Evolutionary conservation across 2,329 filamentous ascomycete genomes (phyloP).

Genomic region (Colletotrichum gigasporum): DNA sequence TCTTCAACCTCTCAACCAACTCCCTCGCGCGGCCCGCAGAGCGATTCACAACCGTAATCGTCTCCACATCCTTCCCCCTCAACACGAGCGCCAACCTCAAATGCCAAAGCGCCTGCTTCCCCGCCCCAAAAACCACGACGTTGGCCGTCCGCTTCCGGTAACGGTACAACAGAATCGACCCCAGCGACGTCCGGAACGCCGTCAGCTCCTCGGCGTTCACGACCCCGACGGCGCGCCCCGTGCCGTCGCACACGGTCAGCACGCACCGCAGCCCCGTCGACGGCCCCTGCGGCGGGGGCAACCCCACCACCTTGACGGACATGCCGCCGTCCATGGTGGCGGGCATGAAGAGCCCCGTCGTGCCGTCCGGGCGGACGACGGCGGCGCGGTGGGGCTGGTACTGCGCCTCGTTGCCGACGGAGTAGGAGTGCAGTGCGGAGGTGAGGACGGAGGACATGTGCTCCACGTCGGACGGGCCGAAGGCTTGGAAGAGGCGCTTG

Average conservation of each 20-base stretch:
- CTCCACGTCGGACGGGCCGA: constrained; percentile 62
- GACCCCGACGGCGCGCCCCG: constrained; percentile 62
- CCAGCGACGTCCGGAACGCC: constrained; percentile 74
- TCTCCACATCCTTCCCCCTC: constrained; percentile 36
- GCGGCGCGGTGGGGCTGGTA: constrained; percentile 71
- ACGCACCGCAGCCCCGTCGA: constrained; percentile 55
- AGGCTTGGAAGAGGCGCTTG: constrained; percentile 60
- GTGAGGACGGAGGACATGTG: constrained; percentile 66
- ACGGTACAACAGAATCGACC: constrained; percentile 21
- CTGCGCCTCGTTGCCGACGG: constrained; percentile 66
- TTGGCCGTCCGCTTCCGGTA: constrained; percentile 34
- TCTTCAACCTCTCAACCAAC: constrained; percentile 31
- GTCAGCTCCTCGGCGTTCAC: constrained; percentile 76
- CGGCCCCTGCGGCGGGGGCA: constrained; percentile 36
- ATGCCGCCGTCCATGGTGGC: constrained; percentile 67
- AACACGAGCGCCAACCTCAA: constrained; percentile 71
- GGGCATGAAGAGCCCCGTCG: constrained; percentile 74
- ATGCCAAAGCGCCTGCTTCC: constrained; percentile 66
- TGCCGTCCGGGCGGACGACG: constrained; percentile 68
- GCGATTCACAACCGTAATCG: constrained; percentile 45
- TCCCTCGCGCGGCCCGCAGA: constrained; percentile 28
- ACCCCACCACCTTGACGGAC: constrained; percentile 70
- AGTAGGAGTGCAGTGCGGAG: constrained; percentile 72
- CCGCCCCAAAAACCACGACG: constrained; percentile 37
- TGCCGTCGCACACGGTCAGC: constrained; percentile 29